These are phyloP conservation scores for Diaporthe citriasiana DNA, from an alignment of 2,329 filamentous ascomycete genomes.

Conservation along the genomic window DNA sequence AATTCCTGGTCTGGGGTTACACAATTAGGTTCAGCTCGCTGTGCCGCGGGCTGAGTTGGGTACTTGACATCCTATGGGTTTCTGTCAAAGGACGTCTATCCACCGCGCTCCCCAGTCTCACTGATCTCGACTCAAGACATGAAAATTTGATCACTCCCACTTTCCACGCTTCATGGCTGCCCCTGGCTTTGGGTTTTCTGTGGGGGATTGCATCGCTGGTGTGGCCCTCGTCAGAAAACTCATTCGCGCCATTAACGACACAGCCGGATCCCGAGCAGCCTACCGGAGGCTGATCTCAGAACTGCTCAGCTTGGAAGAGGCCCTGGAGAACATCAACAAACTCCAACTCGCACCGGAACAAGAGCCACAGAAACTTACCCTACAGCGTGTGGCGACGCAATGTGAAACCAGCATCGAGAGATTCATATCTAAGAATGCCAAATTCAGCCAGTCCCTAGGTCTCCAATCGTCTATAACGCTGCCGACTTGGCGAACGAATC, in stretches of 20 bases:
- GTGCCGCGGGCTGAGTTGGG: background rate
- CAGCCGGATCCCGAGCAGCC: conserved; percentile 12
- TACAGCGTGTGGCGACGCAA: background rate
- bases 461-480: background rate
- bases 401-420: conserved; percentile 25
- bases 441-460: background rate
- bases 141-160: too few relatives aligned
- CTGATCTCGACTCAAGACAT: background rate
- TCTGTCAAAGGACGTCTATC: background rate
- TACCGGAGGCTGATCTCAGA: conserved; percentile 22
- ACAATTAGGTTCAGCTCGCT: background rate
- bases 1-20: background rate
- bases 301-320: conserved; percentile 9
- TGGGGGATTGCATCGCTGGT: conserved; percentile 13
- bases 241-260: conserved; percentile 10
- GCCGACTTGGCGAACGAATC: background rate
- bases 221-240: conserved; percentile 11
- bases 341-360: background rate
- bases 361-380: background rate
- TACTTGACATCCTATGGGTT: background rate
- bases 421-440: conserved; percentile 3
- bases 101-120: background rate
- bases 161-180: background rate
- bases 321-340: background rate
- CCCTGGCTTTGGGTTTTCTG: conserved; percentile 23